Evolutionary conservation across 108 stramenopile genomes (phyloP), one percentile per base, ranked within the genome.

Genomic region (Fragilariopsis cylindrus): DNA sequence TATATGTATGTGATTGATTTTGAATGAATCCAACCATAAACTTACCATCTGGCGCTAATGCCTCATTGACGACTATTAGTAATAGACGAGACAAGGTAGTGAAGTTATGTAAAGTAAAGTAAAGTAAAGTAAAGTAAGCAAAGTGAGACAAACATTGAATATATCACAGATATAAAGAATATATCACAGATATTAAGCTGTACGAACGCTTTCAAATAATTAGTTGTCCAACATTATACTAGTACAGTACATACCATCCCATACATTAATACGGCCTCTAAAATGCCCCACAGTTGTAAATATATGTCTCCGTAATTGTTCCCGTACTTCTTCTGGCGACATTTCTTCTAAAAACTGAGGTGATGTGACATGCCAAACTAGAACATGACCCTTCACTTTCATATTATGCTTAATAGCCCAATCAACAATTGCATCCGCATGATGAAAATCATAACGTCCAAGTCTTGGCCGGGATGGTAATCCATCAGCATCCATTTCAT

Each of bases 321-420:
- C 81, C 55, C 80, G 71, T 3, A 95, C 88, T 71, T 93, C 78
- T 15, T 82, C 82, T 4, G 87, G 76, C 3, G 75, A 56, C 81
- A 93, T 69, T 21, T 81, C 69, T 65, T 92, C 86, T 72, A 94
- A 65, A 30, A 85, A 74, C 13, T 81, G 72, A 3, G 67, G 48
- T 9, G 88, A 87, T 2, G 94, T 94, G 65, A 94, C 89, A 73
- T 94, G 92, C 96, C 96, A 97, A 9, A 87, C 76, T 42, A 97
- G 74, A 1, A 94, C 93, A 72, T 97, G 96, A 9, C 96, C 96
- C 71, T 97, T 97, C 69, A 95, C 84, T 69, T 86, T 88, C 81
- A 94, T 87, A 60, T 77, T 75, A 53, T 82, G 81, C 13, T 72
- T 47, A n/a, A 88, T 39, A 4, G 94, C 94, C 89, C 91, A 97